phyloP scores from a whole-genome alignment of 2,329 filamentous ascomycete species.

The Ophiostoma piceae region DNA sequence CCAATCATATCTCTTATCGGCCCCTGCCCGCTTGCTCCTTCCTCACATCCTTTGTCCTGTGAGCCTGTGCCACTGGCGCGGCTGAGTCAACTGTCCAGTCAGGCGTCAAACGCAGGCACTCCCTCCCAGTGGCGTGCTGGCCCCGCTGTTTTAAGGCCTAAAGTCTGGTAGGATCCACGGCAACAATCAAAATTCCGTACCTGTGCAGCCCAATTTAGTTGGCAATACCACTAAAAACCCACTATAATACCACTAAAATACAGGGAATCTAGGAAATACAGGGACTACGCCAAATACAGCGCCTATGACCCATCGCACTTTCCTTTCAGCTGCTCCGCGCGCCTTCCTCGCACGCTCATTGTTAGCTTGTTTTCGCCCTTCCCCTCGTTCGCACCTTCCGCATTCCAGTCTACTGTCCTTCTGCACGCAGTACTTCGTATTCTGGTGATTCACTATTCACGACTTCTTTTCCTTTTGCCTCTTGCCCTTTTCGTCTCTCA shows the following conservation, averaged over 20 bases:
- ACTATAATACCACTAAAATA: not conserved
- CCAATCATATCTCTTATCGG: not conserved
- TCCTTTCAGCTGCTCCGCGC: conserved; percentile 8
- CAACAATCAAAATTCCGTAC: conserved; percentile 12
- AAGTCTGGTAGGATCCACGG: not conserved
- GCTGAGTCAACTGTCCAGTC: conserved; percentile 11
- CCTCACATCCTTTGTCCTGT: not conserved
- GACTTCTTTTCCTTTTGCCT: not conserved
- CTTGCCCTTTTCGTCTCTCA: not conserved
- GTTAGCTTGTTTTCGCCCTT: not conserved
- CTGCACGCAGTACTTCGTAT: not conserved
- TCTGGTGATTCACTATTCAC: not conserved
- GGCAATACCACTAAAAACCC: not conserved
- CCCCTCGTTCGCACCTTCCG: conserved; percentile 17
- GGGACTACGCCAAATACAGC: not conserved
- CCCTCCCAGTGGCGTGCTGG: not conserved
- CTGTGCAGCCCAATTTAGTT: not conserved
- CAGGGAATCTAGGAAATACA: not conserved
- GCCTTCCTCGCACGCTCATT: not conserved
- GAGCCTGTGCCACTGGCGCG: not conserved
- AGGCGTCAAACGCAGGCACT: not conserved
- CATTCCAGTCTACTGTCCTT: not conserved
- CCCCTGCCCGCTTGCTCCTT: not conserved
- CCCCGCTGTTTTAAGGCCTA: conserved; percentile 12
- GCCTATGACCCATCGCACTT: conserved; percentile 6